These are phyloP conservation scores for Casuarina glauca DNA, from an alignment of 306 rosid species.

Conservation along the genomic window DNA sequence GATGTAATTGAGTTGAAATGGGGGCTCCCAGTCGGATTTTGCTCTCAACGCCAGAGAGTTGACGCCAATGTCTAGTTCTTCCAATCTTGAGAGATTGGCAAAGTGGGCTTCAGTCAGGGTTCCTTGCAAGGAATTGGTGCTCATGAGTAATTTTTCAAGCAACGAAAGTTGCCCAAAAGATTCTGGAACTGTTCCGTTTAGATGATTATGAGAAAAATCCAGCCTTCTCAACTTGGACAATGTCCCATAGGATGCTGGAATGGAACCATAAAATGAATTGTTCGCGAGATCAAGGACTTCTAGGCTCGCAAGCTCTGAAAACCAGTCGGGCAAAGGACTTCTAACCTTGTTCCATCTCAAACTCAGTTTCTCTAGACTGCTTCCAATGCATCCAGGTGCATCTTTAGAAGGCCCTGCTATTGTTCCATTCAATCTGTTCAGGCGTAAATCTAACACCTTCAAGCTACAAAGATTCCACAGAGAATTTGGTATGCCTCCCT, in stretches of 20 bases:
- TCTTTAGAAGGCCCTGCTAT: conserved; percentile 3
- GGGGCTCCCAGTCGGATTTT: conserved; percentile 11
- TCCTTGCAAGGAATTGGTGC: conserved; percentile 10
- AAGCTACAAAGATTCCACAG: conserved; percentile 19
- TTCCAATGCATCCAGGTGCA: not conserved
- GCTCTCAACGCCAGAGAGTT: conserved; percentile 16
- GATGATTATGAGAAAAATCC: conserved; percentile 8
- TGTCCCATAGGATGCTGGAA: conserved; percentile 22
- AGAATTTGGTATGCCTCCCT: conserved; percentile 14
- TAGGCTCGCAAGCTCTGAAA: conserved; percentile 4
- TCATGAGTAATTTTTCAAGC: conserved; percentile 1
- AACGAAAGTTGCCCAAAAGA: conserved; percentile 16
- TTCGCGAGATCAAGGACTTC: not conserved
- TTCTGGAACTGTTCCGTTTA: conserved; percentile 18
- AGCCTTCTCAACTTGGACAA: not conserved
- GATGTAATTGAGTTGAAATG: conserved; percentile 20
- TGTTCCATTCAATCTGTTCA: conserved; percentile 16
- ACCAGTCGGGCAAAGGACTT: conserved; percentile 23
- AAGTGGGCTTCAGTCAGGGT: conserved; percentile 8
- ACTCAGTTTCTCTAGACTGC: conserved; percentile 19
- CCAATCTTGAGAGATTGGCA: conserved; percentile 11
- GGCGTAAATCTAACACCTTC: conserved; percentile 5
- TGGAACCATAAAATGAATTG: conserved; percentile 14
- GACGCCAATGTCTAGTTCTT: conserved; percentile 14
- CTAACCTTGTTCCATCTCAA: conserved; percentile 4